phyloP scores from a whole-genome alignment of 352 stramenopile genomes.

The Globisporangium paroecandrum region DNA sequence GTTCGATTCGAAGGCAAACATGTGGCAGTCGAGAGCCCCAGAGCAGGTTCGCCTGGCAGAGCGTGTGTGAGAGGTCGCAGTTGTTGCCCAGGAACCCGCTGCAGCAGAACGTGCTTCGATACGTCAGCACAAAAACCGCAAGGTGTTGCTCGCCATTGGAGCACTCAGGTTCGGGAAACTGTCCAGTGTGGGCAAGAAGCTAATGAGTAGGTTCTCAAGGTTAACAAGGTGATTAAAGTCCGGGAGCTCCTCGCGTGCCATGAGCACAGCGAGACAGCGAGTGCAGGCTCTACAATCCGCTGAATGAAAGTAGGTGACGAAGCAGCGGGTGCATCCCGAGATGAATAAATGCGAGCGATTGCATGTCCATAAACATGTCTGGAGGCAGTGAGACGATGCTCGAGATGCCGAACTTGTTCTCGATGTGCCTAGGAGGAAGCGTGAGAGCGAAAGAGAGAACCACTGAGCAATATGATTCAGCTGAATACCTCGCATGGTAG shows the following conservation, averaged over 20 bases:
- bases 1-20: neutral
- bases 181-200: neutral
- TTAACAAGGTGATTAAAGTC: neutral
- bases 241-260: neutral
- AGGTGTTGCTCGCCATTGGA: neutral
- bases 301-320: neutral
- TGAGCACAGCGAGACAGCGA: neutral
- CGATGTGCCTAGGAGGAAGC: neutral
- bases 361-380: neutral
- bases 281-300: neutral
- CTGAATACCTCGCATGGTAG: neutral
- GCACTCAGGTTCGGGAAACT: neutral
- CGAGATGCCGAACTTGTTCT: neutral
- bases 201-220: neutral
- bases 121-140: neutral
- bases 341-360: neutral
- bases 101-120: neutral
- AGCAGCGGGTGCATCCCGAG: neutral
- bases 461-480: neutral
- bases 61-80: neutral
- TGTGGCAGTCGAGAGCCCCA: neutral
- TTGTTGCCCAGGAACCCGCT: neutral
- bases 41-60: neutral
- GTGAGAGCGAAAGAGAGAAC: neutral
- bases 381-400: neutral